Base-by-base conservation (phyloP, 495 filamentous ascomycete genomes). In the Tuber magnatum region DNA sequence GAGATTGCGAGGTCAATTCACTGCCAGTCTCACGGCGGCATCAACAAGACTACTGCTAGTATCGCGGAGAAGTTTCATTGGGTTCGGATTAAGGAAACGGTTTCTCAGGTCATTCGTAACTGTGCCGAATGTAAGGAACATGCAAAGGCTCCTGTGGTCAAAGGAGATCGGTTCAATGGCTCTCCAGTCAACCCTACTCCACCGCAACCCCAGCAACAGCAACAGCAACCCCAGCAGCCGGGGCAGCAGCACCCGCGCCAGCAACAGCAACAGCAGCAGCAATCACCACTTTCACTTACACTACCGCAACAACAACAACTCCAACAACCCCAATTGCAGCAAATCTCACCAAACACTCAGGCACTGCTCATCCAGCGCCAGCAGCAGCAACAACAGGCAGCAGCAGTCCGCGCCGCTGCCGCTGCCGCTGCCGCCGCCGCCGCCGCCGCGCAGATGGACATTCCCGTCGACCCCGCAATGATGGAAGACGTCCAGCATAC, bases 11-110 rank as follows among this genome's bases (percentile, higher is more conserved):
- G 90, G 48, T 85, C 86, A 48, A 87, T 93, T 20, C 95, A 99
- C 83, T 84, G 89, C 69, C 84, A 88, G 71, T 76, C 82, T 46
- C 95, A 99, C 83, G 93, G 91, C 8, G 95, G 95, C 72, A 98
- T 99, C 84, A 99, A 99, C 87, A 98, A 97, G 84, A 97, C 94
- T 2, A 99, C 95, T 0, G 93, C 94, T 14, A 91, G 90, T 35
- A 97, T 99, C 77, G 94, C 95, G 3, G 91, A 97, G 83, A 91
- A 92, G 78, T 97, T 93, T 81, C 95, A 97, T 83, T 99, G 95
- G 95, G 94, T 96, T n/a, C 88, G 95, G 44, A 98, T 99, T 85
- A 99, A 98, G 83, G 94, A 97, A 83, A 98, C 94, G 0, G 95
- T 97, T 74, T 94, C 91, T 82, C 89, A 92, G 78, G 94, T 97